A percentile compares a stretch with the other conserved stretches of the same genome.
These are phyloP conservation scores for Tolypocladium sp. DNA, from an alignment of 2,329 filamentous ascomycete genomes.

Conservation along the genomic window DNA sequence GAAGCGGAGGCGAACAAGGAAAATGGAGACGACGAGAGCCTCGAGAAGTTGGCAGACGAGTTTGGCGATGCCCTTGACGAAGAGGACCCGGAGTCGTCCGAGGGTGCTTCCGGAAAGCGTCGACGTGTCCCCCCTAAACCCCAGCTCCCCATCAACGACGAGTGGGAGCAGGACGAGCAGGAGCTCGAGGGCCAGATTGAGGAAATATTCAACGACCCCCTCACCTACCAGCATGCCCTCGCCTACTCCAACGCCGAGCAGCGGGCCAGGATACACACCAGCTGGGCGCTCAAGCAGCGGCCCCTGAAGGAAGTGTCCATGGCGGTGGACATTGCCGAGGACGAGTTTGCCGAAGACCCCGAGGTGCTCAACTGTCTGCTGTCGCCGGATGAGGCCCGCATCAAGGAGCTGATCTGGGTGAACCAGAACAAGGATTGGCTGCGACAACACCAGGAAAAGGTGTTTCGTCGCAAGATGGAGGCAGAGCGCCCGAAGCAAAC, in stretches of 20 bases:
- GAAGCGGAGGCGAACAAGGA: conserved; percentile 3
- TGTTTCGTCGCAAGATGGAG: conserved; percentile 62
- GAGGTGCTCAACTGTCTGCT: conserved; percentile 79
- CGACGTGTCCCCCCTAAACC: conserved; percentile 20
- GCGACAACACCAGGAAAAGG: conserved; percentile 74
- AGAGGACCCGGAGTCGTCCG: conserved; percentile 12
- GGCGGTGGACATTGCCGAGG: conserved; percentile 59
- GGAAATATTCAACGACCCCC: conserved; percentile 56
- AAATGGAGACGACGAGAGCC: conserved; percentile 15
- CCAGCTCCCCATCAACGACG: conserved; percentile 48
- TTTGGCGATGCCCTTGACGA: conserved; percentile 32
- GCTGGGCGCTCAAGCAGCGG: conserved; percentile 39
- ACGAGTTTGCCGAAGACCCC: conserved; percentile 82
- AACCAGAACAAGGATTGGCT: conserved; percentile 93
- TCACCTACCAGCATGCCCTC: conserved; percentile 45
- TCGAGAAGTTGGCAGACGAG: conserved; percentile 33
- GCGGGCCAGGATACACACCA: conserved; percentile 42
- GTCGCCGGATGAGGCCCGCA: conserved; percentile 59
- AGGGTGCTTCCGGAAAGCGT: conserved; percentile 10
- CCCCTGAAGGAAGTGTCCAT: conserved; percentile 42
- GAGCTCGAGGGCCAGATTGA: conserved; percentile 62
- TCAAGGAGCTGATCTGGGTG: conserved; percentile 91
- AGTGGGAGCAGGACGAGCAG: conserved; percentile 54
- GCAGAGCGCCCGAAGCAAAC: conserved; percentile 46
- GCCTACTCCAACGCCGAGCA: conserved; percentile 50